Base-by-base conservation (phyloP, 169 alveolate species). In the Babesia sp. region DNA sequence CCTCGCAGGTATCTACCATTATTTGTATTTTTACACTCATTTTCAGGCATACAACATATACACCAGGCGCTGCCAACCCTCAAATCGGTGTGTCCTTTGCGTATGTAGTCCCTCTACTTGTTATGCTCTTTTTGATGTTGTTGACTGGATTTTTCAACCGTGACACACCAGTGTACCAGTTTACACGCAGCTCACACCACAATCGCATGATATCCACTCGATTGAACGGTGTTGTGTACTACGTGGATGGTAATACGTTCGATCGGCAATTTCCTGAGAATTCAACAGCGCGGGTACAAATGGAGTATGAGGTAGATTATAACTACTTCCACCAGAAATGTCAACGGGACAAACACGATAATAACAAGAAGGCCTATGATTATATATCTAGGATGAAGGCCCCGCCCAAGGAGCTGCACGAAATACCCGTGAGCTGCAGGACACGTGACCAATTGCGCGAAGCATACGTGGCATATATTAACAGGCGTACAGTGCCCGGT, bases 241-340 rank as follows among this genome's bases (percentile, higher is more conserved):
- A 80, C 51, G 88, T 80, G 26, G 83, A 80, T 22, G 46, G 39
- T 34, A 36, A 58, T 16, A 26, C 44, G 18, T 80, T 80, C 57
- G 84, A 70, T 29, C 56, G 39, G 42, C 41, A 20, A 33, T 80
- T 71, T 53, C 88, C 88, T 7, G 45, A 36, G n/a, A 80, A 71
- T 33, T 59, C 88, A 7, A 20, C 28, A 18, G 72, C 48, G 11
- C 37, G 88, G 39, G 26, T 80, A n/a, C 39, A 54, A 45, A 16
- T 80, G 6, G 88, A 80, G 57, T 80, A 71, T 39, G 88, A 80
- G 69, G 71, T 80, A 20, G 88, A 80, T 59, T 80, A 71, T 63
- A 36, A 26, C 51, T 80, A 58, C 71, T 71, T 69, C 56, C 71
- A 80, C n/a, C 5, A 31, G 68, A 69, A 80, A 60, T 80, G 88